Conservation (phyloP, 139 green algal species). For the Micromonas pusilla region DNA sequence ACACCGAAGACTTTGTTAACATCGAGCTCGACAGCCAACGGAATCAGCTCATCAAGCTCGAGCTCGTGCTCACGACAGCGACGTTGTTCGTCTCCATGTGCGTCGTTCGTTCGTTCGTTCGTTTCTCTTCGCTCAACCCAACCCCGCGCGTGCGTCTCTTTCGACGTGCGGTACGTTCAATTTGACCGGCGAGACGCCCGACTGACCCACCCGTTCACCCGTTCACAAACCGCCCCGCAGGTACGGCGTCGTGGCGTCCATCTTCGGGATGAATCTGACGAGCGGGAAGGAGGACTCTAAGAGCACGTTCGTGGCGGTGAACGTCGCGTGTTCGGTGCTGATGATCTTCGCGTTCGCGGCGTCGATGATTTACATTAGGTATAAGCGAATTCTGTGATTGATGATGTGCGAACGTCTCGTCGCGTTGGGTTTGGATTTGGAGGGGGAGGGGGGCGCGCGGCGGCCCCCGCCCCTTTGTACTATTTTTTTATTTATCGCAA, state of each 20-base stretch:
- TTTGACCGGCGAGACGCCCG: too few relatives aligned
- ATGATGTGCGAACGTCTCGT: background rate
- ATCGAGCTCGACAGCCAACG: conserved; percentile 83
- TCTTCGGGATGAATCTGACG: conserved; percentile 95
- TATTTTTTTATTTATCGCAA: too few relatives aligned
- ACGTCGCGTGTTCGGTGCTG: background rate
- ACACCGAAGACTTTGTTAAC: conserved; percentile 95
- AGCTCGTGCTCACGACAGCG: conserved; percentile 75
- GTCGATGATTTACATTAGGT: background rate
- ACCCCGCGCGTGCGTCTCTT: background rate
- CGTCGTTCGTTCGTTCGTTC: conserved; percentile 26
- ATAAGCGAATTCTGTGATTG: background rate
- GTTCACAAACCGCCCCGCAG: too few relatives aligned
- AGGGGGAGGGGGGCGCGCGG: background rate
- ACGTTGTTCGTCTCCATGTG: conserved; percentile 65
- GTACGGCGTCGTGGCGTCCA: conserved; percentile 58
- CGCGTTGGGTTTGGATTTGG: background rate
- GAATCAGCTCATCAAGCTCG: conserved; percentile 55
- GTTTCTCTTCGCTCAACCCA: background rate
- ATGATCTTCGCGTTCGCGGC: background rate
- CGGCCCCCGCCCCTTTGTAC: background rate
- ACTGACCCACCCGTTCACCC: too few relatives aligned
- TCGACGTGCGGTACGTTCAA: background rate
- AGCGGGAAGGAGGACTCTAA: background rate
- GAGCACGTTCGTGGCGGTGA: conserved; percentile 1